A percentile compares a stretch with the other conserved stretches of the same genome.
Conservation (phyloP, 73 alveolate genomes). For the Paraurostyla sp. region DNA sequence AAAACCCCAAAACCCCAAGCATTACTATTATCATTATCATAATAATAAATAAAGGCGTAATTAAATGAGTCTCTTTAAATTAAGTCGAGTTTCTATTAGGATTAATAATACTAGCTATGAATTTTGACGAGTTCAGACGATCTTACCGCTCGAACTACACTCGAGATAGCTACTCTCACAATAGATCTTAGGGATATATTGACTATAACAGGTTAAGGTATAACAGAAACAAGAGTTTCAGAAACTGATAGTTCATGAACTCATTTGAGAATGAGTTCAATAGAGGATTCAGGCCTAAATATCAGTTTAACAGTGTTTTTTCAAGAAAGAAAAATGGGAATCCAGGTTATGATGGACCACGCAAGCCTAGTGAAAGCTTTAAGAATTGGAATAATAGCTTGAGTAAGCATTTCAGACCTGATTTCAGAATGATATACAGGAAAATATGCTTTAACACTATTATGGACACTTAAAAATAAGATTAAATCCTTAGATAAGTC, state of each 20-base stretch:
- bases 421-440: conserved; percentile 11
- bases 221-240: not conserved
- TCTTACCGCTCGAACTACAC: no score
- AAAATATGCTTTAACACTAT: conserved; percentile 54
- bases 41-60: no score
- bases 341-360: conserved; percentile 54
- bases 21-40: no score
- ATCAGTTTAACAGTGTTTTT: not conserved
- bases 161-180: not conserved
- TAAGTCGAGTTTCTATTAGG: no score
- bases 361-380: conserved; percentile 2
- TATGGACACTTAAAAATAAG: conserved; percentile 44
- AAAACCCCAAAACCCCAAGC: no score
- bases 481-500: conserved; percentile 45
- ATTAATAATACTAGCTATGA: no score
- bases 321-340: conserved; percentile 7
- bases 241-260: conserved; percentile 63
- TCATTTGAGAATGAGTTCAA: conserved; percentile 61
- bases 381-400: conserved; percentile 74
- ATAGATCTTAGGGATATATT: not conserved
- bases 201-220: not conserved
- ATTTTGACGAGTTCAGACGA: no score
- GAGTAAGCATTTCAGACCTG: not conserved
- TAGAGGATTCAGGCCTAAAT: conserved; percentile 64
- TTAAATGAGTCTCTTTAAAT: no score